Conservation (phyloP, 768 basidiomycete genomes). For the Lepiota venenata region DNA sequence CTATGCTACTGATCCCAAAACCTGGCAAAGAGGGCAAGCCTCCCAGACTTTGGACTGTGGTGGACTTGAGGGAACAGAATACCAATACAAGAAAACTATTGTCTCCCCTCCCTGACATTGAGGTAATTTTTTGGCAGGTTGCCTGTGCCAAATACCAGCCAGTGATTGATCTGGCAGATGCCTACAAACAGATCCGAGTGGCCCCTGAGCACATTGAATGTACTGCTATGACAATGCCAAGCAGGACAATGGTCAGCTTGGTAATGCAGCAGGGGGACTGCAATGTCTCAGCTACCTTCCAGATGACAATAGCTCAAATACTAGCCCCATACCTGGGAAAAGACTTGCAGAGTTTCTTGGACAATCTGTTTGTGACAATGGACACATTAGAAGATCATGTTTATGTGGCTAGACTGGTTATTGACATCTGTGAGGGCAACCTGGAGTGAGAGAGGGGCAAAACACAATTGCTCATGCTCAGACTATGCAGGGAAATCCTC, state of each 20-base stretch:
- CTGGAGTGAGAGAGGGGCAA: no score
- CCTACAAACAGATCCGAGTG: conserved; percentile 39
- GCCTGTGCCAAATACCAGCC: conserved; percentile 25
- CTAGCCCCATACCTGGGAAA: conserved; percentile 5
- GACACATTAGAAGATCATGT: conserved; percentile 29
- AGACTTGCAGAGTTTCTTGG: conserved; percentile 13
- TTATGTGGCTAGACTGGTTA: no score
- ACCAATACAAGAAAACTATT: conserved; percentile 33
- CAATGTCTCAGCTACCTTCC: conserved; percentile 30
- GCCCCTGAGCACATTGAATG: conserved; percentile 21
- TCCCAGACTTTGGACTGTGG: conserved; percentile 24
- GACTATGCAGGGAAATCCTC: no score
- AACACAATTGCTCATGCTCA: no score
- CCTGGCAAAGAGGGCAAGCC: conserved; percentile 18
- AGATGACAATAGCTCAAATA: conserved; percentile 26
- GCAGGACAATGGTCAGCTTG: conserved; percentile 31
- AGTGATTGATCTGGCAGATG: conserved; percentile 33
- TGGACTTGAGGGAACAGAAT: conserved; percentile 34
- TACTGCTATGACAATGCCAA: conserved; percentile 26
- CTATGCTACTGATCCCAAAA: conserved; percentile 32
- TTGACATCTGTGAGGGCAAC: no score
- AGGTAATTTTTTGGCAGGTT: conserved; percentile 31
- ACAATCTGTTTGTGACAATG: conserved; percentile 17
- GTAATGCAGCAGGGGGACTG: conserved; percentile 28
- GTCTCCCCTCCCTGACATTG: conserved; percentile 37